Conservation (phyloP, 2,329 filamentous ascomycete species). For the Cercospora sp. region DNA sequence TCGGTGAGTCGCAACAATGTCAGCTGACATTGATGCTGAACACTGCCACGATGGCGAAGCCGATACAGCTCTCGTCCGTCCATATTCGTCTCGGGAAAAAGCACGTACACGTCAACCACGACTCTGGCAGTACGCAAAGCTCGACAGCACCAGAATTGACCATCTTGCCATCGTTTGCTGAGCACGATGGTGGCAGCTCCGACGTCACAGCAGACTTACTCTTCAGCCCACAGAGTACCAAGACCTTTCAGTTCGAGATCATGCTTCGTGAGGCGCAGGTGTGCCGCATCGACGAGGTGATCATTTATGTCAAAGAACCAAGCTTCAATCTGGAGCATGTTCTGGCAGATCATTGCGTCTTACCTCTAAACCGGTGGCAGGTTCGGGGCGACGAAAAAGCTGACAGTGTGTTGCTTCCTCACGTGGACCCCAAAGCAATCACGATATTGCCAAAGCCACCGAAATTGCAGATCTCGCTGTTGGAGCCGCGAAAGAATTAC, state of each 20-base stretch:
- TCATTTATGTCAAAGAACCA: conserved; percentile 62
- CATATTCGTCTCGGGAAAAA: conserved; percentile 22
- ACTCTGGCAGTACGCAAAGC: background rate
- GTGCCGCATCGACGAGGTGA: conserved; percentile 64
- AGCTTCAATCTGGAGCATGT: conserved; percentile 68
- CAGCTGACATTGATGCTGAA: conserved; percentile 56
- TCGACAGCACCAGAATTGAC: background rate
- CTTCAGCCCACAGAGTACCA: conserved; percentile 14
- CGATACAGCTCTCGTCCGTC: conserved; percentile 26
- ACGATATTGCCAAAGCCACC: conserved; percentile 84
- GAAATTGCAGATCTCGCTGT: conserved; percentile 75
- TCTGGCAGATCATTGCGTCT: conserved; percentile 43
- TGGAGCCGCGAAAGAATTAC: conserved; percentile 66
- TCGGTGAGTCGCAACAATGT: conserved; percentile 58
- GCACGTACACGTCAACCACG: conserved; percentile 21
- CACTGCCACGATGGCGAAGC: conserved; percentile 34
- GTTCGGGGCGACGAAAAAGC: conserved; percentile 19
- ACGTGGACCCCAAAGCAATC: conserved; percentile 57
- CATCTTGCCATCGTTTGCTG: conserved; percentile 9
- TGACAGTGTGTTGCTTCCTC: conserved; percentile 30
- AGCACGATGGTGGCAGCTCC: conserved; percentile 20
- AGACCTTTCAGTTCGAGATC: conserved; percentile 68
- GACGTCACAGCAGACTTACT: conserved; percentile 19
- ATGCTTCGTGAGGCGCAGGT: conserved; percentile 81
- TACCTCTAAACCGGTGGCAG: conserved; percentile 19